Evolutionary conservation across 495 filamentous ascomycete species (phyloP).

Genomic region (Penicillium egyptiacum): DNA sequence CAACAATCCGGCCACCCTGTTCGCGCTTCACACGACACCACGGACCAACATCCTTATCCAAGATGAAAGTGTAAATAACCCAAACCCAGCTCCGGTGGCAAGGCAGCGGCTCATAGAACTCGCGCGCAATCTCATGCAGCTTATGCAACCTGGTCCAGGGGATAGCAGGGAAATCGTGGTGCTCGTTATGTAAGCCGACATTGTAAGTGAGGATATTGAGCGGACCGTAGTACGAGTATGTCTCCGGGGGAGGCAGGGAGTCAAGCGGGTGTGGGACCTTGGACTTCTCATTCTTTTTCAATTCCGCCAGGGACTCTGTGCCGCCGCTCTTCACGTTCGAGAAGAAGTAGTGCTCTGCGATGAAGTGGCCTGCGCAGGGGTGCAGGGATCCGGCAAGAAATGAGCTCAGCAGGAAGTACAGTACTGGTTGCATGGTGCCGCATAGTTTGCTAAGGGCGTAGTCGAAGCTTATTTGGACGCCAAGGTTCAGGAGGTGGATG

Average conservation of each 20-base stretch:
- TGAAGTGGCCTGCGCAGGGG: constrained; percentile 96
- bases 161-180: constrained; percentile 97
- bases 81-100: constrained; percentile 85
- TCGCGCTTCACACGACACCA: constrained; percentile 92
- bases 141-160: constrained; percentile 84
- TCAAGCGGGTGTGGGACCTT: constrained; percentile 42
- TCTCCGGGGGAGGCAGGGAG: constrained; percentile 75
- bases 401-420: constrained; percentile 79
- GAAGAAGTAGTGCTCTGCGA: constrained; percentile 99
- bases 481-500: constrained; percentile 80
- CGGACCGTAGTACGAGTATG: constrained; percentile 93
- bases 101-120: constrained; percentile 91
- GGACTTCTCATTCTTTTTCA: constrained; percentile 31
- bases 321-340: constrained; percentile 60
- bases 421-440: constrained; percentile 56
- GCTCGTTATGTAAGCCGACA: constrained; percentile 96
- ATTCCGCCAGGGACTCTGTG: constrained; percentile 52
- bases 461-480: constrained; percentile 77
- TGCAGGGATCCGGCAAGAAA: constrained; percentile 94
- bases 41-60: constrained; percentile 82
- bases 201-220: constrained; percentile 95
- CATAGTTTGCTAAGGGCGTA: constrained; percentile 57
- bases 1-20: constrained; percentile 70
- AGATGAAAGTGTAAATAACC: constrained; percentile 93
- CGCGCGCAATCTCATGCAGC: constrained; percentile 76